phyloP scores from a whole-genome alignment of 2,329 filamentous ascomycete species.

The Chrysoporthe austroafricana region DNA sequence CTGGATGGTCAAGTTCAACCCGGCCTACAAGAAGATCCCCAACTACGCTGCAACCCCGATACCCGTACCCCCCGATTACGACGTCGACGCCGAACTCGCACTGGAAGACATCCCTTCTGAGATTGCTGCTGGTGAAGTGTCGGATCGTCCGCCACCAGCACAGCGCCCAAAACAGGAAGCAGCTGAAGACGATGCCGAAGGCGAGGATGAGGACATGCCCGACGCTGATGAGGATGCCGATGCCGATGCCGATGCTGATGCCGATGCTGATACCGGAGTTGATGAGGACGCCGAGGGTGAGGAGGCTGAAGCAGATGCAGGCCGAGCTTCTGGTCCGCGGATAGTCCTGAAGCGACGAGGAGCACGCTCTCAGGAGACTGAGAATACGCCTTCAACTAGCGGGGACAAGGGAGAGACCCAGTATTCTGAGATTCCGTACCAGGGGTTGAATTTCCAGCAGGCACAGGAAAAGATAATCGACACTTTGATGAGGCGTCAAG shows the following conservation, averaged over 20 bases:
- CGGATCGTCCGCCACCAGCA: constrained; percentile 30
- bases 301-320: constrained; percentile 34
- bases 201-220: constrained; percentile 35
- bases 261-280: constrained; percentile 38
- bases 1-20: constrained; percentile 85
- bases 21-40: constrained; percentile 71
- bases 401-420: constrained; percentile 52
- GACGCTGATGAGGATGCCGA: constrained; percentile 38
- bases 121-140: constrained; percentile 17
- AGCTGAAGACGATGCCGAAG: constrained; percentile 33
- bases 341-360: constrained; percentile 30
- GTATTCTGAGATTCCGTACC: constrained; percentile 64
- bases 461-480: constrained; percentile 85
- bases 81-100: constrained; percentile 23
- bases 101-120: constrained; percentile 24
- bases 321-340: constrained; percentile 23
- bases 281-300: constrained; percentile 39
- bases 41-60: constrained; percentile 74
- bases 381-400: constrained; percentile 34
- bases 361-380: constrained; percentile 36
- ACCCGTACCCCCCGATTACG: constrained; percentile 65
- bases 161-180: constrained; percentile 8
- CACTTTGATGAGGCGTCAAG: constrained; percentile 70
- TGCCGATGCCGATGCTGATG: constrained; percentile 35
- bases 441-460: constrained; percentile 77